phyloP scores from a whole-genome alignment of 768 basidiomycete genomes.

The Botryobasidium botryosum region DNA sequence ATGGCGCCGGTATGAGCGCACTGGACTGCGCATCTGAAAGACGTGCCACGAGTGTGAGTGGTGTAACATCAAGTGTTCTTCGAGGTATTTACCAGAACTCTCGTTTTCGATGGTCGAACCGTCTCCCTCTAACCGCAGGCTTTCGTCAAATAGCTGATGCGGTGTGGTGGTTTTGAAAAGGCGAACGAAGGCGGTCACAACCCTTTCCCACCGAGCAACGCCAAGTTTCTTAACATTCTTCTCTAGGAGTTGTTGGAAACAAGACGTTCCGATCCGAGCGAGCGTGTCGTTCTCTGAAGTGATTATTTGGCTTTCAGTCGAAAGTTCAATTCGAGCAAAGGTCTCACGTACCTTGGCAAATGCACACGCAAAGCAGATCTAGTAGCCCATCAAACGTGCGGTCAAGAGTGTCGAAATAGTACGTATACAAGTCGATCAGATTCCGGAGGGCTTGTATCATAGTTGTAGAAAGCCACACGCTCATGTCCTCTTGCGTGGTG shows the following conservation, averaged over 20 bases:
- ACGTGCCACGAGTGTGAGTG: background rate
- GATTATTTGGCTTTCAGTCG: conserved; percentile 8
- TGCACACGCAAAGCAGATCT: conserved; percentile 87
- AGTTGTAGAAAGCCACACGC: conserved; percentile 96
- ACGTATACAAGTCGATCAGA: conserved; percentile 88
- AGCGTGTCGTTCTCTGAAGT: conserved; percentile 86
- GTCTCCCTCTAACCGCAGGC: conserved; percentile 69
- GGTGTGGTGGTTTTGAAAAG: conserved; percentile 97
- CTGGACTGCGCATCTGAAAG: conserved; percentile 43
- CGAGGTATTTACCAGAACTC: background rate
- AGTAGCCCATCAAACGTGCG: conserved; percentile 84
- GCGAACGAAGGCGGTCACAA: conserved; percentile 83
- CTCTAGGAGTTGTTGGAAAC: conserved; percentile 89
- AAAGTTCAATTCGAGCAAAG: background rate
- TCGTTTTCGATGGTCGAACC: conserved; percentile 17
- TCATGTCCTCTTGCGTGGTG: conserved; percentile 96
- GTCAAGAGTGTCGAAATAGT: conserved; percentile 82
- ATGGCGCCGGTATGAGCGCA: conserved; percentile 70
- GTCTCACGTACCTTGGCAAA: conserved; percentile 73
- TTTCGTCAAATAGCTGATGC: conserved; percentile 90
- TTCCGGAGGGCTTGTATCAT: conserved; percentile 97
- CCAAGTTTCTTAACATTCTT: conserved; percentile 80
- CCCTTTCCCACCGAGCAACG: conserved; percentile 72
- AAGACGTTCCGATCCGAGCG: conserved; percentile 93
- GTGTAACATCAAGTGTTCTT: background rate